phyloP scores from a whole-genome alignment of 2,329 filamentous ascomycete genomes.

The Pseudogymnoascus pannorum region DNA sequence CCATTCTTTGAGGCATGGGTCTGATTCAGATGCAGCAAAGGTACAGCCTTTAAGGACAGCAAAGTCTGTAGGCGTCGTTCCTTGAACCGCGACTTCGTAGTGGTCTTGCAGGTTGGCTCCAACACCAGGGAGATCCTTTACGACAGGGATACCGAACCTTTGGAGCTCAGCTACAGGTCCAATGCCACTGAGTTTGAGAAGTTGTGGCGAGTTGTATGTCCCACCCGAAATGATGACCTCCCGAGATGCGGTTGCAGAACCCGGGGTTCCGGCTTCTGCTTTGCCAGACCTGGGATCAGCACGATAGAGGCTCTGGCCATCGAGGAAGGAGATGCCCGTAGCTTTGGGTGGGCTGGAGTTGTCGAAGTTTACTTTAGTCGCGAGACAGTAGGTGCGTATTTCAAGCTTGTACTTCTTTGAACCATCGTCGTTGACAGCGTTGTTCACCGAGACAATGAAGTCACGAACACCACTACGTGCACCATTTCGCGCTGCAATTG shows the following conservation, averaged over 20 bases:
- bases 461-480: conserved; percentile 21
- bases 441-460: conserved; percentile 20
- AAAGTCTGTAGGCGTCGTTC: conserved; percentile 35
- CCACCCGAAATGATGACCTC: conserved; percentile 45
- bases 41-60: conserved; percentile 31
- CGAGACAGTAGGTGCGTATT: conserved; percentile 23
- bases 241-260: conserved; percentile 26
- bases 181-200: conserved; percentile 42
- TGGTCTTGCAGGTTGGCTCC: conserved; percentile 54
- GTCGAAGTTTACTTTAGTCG: conserved; percentile 35
- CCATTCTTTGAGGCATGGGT: conserved; percentile 30
- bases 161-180: conserved; percentile 35
- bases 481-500: conserved; percentile 17
- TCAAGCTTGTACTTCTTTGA: conserved; percentile 19
- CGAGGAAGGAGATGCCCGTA: conserved; percentile 36
- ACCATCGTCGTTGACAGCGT: conserved; percentile 16
- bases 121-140: conserved; percentile 56
- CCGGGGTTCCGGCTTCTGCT: conserved; percentile 16
- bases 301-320: conserved; percentile 36
- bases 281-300: conserved; percentile 35
- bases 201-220: conserved; percentile 39
- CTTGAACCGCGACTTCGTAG: conserved; percentile 41
- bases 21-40: conserved; percentile 31
- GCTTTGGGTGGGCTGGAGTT: conserved; percentile 24
- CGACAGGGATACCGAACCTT: conserved; percentile 40